phyloP scores from a whole-genome alignment of 176 grass and related monocot species.

The Urochloa ruziziensis region DNA sequence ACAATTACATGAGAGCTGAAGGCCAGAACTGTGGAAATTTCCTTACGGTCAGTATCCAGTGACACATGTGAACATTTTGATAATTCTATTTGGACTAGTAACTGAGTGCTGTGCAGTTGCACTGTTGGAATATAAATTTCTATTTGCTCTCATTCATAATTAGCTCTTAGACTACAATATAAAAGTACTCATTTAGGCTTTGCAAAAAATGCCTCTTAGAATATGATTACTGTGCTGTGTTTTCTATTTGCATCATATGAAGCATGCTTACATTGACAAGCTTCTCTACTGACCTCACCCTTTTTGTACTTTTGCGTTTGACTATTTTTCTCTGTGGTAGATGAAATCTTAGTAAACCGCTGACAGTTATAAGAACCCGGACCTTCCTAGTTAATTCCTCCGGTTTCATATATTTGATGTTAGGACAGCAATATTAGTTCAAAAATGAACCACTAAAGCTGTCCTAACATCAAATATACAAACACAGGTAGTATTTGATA shows the following conservation, averaged over 20 bases:
- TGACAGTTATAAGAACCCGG: not conserved
- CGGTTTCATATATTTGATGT: too few relatives aligned
- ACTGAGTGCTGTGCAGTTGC: not conserved
- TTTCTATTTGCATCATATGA: not conserved
- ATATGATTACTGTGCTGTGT: not conserved
- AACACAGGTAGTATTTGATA: too few relatives aligned
- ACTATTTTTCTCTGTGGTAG: not conserved
- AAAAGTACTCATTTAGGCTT: not conserved
- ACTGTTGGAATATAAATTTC: not conserved
- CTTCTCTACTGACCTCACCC: not conserved
- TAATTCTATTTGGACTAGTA: not conserved
- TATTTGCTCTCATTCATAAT: not conserved
- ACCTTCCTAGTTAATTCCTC: not conserved
- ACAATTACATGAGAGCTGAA: slow-evolving; percentile 47
- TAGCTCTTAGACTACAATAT: not conserved
- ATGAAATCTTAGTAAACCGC: not conserved
- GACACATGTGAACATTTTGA: not conserved
- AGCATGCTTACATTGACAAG: not conserved
- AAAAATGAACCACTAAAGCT: too few relatives aligned
- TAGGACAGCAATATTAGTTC: too few relatives aligned
- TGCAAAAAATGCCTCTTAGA: not conserved
- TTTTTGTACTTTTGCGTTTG: not conserved
- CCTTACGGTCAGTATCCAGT: slow-evolving; percentile 43
- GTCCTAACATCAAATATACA: too few relatives aligned
- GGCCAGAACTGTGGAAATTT: slow-evolving; percentile 69